Base-by-base conservation (phyloP, 176 grass and related monocot species). In the Olyra latifolia region DNA sequence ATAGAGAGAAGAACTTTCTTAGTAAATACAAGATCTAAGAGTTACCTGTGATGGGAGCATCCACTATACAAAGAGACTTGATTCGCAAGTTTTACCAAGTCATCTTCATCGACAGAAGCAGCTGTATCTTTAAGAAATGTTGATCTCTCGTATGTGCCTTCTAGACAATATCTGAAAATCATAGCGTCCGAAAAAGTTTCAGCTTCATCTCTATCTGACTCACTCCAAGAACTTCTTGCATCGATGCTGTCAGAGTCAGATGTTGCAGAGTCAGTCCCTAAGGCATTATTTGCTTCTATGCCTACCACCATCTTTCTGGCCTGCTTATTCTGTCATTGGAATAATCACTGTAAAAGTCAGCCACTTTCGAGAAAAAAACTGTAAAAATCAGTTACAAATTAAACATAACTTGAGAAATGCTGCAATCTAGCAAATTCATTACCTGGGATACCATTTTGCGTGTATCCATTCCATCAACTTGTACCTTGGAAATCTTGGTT, bases 121-220 rank as follows among this genome's bases (percentile, higher is more conserved):
- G 85, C 78, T 59, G 75, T 56, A 46, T 84, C 81, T 84, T 75
- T 95, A 57, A 98, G 88, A 89, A 98, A 85, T n/a, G 77, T 69
- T 23, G 74, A 80, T 20, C 88, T 87, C 56, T 98, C 96, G 47
- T 80, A 76, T 52, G 88, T 93, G 43, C 72, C 76, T 67, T 89
- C 92, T 48, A 98, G 84, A 78, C 96, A 98, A 52, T 98, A 98
- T 83, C 88, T 87, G 84, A 98, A 98, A 69, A 95, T 82, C 73
- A 81, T 38, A 75, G 86, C 81, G 27, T 91, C 96, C 8, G 83
- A 83, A 87, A 95, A 41, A 16, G 79, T 68, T 44, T 83, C 75
- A 39, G 46, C 8, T 47, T 73, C 87, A 86, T 90, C 90, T 77
- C 57, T 67, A 80, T 75, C 88, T 69, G 82, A 89, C 67, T 58